Evolutionary conservation across 768 basidiomycete species (phyloP).

Genomic region (Termitomyces eurrhizus): DNA sequence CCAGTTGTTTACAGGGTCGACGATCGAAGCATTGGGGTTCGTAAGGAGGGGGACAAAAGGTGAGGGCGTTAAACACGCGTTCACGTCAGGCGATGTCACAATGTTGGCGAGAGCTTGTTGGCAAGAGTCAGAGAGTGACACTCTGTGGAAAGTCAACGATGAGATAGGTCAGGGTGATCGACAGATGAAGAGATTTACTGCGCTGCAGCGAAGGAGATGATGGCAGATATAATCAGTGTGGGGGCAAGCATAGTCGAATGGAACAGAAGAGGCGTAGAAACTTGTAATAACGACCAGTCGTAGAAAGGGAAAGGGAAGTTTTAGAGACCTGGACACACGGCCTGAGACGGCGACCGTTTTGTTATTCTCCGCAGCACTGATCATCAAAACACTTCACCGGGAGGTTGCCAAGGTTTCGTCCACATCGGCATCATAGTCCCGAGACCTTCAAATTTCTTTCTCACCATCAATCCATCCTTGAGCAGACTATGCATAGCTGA

Average conservation of each 20-base stretch:
- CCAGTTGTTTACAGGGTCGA: constrained; percentile 56
- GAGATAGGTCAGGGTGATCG: background rate
- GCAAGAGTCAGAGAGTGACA: constrained; percentile 45
- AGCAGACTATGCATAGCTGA: background rate
- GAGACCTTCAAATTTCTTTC: background rate
- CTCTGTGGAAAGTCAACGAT: background rate
- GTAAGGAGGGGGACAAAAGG: constrained; percentile 39
- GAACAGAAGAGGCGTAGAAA: background rate
- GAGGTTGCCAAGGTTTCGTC: background rate
- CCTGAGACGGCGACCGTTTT: background rate
- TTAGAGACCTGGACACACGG: background rate
- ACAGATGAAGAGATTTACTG: constrained; percentile 9
- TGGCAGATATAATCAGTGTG: constrained; percentile 13
- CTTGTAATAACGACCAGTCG: background rate
- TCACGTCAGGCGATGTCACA: constrained; percentile 38
- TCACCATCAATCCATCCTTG: background rate
- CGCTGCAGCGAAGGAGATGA: constrained; percentile 13
- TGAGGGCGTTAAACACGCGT: constrained; percentile 45
- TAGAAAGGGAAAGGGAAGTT: background rate
- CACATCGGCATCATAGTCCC: background rate
- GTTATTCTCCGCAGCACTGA: background rate
- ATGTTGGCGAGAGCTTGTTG: constrained; percentile 40
- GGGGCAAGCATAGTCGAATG: constrained; percentile 9
- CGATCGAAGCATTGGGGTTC: constrained; percentile 29
- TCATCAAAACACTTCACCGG: background rate